Base-by-base conservation (phyloP, 495 filamentous ascomycete species). In the Podospora pseudocomata region DNA sequence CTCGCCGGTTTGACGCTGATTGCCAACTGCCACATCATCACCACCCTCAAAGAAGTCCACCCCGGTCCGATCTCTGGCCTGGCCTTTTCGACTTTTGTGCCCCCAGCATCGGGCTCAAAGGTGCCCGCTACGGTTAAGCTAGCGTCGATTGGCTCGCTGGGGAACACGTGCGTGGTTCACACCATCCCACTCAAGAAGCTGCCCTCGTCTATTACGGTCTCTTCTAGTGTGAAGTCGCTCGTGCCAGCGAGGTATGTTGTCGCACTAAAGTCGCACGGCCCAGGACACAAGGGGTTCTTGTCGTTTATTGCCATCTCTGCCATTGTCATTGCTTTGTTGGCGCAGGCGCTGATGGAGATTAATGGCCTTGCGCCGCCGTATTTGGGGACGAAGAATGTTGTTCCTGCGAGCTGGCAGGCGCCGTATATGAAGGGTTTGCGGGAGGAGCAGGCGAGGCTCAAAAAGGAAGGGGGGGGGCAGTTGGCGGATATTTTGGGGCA, bases 11-110 rank as follows among this genome's bases (percentile, higher is more conserved):
- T 85, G 64, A 82, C 86, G 56, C 87, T 86, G 53, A 77, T 89
- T 55, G 67, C 81, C 49, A 81, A 85, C 39, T 84, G 96, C 71
- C 81, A 80, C 65, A 78, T 82, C 0, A 90, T 92, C 76, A 82
- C 85, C 16, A 87, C 86, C 34, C 79, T 95, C 65, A 86, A 85
- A 65, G 81, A 88, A 23, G 93, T 93, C 18, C 95, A 97, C 76
- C 87, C 91, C 1, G 86, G 90, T 60, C 89, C 92, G 68, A 96
- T 97, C 76, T 97, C 94, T 4, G 90, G 89, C 69, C 82, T 97
- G 61, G 83, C 85, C 66, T 94, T 97, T 76, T 94, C 94, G 5
- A 83, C 84, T 30, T 91, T 92, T 76, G 78, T 75, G 32, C 82
- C 88, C 4, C 90, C 90, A 27, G 16, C 62, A 60, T 81, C 64